Evolutionary conservation across 2,329 filamentous ascomycete genomes (phyloP).

Genomic region (Aphanocladium album): DNA sequence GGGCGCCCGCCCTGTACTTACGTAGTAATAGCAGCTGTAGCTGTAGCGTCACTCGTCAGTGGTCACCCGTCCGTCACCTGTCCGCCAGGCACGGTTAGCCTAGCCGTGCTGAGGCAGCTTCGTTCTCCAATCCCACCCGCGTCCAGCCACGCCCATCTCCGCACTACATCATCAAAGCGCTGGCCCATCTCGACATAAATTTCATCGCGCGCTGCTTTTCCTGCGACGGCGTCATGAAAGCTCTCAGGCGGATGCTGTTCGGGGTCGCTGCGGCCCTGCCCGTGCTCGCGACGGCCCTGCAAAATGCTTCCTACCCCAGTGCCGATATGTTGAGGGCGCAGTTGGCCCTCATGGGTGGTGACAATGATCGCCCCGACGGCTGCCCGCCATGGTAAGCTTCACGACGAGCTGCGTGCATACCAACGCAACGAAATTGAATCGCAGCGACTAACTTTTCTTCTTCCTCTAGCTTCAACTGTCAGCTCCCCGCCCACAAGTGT

Average conservation of each 20-base stretch:
- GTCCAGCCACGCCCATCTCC: constrained; percentile 1
- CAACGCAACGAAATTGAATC: constrained; percentile 22
- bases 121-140: neutral
- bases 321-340: constrained; percentile 58
- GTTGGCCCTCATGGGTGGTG: constrained; percentile 61
- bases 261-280: constrained; percentile 37
- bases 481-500: constrained; percentile 86
- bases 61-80: neutral
- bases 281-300: constrained; percentile 33
- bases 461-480: constrained; percentile 88
- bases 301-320: constrained; percentile 55
- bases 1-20: neutral
- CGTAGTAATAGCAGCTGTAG: too few species aligned
- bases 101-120: constrained; percentile 3
- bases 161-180: constrained; percentile 2
- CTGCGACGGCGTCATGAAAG: constrained; percentile 32
- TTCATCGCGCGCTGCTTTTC: constrained; percentile 15
- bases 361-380: constrained; percentile 61
- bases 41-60: constrained; percentile 3
- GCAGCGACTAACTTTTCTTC: neutral
- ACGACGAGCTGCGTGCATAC: neutral
- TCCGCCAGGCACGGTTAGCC: neutral
- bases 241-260: constrained; percentile 34
- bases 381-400: constrained; percentile 69
- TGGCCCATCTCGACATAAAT: constrained; percentile 2